Evolutionary conservation across 352 stramenopile species (phyloP), one percentile per base, ranked within the genome.

Genomic region (Blastocystis sp.): DNA sequence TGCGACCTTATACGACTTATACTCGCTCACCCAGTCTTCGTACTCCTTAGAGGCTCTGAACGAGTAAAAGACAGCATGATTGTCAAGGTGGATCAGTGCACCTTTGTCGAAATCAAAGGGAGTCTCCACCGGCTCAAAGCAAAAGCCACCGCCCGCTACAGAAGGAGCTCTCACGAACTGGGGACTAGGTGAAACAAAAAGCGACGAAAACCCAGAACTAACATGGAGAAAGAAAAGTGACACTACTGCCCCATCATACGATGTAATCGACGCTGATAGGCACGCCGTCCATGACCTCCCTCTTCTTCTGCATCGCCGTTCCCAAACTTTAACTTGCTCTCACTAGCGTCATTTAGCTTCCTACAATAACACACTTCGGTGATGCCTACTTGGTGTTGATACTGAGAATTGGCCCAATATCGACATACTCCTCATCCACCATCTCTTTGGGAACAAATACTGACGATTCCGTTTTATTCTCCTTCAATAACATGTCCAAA

Each of bases 101-200:
- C 70, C 70, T 24, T 81, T 81, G 18, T 81, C 70, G 54, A 81
- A 81, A 64, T 81, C 39, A 26, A 81, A 81, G 4, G 70, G 70
- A 26, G 70, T 65, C 20, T 81, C 70, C 50, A 81, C 70, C n/a
- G 50, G 30, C 7, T 81, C 70, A 9, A 81, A 65, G 50, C 70
- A 65, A 41, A 45, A 81, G 7, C 70, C 70, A 41, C 70, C 70
- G 50, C 70, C 70, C 24, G 65, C 13, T 5, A 81, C 39, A 6
- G 70, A 81, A 18, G 70, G 70, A 81, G 70, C 45, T 65, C 70
- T 45, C 11, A 63, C 70, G 54, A 65, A 65, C 30, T 11, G 16
- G 0, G 70, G 39, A 9, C 45, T 50, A 30, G 70, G 70, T 16
- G n/a, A 65, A 11, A 81, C 45, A 20, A 81, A 81, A 0, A 81